Base-by-base conservation (phyloP, 2,329 filamentous ascomycete species). In the Zasmidium citrigriseum region DNA sequence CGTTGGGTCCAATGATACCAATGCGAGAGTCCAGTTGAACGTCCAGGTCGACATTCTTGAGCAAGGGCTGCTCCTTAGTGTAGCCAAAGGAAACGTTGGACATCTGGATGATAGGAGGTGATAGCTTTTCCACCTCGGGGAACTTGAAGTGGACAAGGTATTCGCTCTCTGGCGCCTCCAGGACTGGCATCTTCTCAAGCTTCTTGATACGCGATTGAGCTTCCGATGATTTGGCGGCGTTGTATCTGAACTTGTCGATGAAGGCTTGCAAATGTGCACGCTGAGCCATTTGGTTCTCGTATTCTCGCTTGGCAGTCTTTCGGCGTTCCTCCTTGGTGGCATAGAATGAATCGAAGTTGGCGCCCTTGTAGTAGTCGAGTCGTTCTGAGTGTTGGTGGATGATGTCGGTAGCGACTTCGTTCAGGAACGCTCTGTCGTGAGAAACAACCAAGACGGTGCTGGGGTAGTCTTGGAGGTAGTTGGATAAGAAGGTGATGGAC, bases 201-300 rank as follows among this genome's bases (percentile, higher is more conserved):
- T 99, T 99, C 84, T 99, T 99, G 84, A 99, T 98, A 71, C 95
- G 88, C 0, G 93, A 98, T 73, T 99, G 95, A 1, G 95, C 95
- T 81, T 99, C 95, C 9, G 93, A 96, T 0, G 95, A 97, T 77
- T 99, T 99, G 71, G 93, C 95, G 24, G 95, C 95, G 73, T 99
- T 99, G 83, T 99, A 99, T 54, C 95, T 87, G 83, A 99, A 99
- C 79, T 99, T 99, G 84, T 99, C 95, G 78, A 99, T 99, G 77
- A 99, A 99, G 24, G 91, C 88, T 80, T 99, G 95, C 63, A 99
- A 79, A 81, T 99, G 95, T 27, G 92, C 91, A 67, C 95, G 86
- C 76, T 93, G 87, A 1, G 84, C 91, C 91, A 98, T 96, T 73
- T 99, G 95, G 77, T 96, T 98, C 77, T 99, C 95, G 77, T 99